Evolutionary conservation across 2,329 filamentous ascomycete species (phyloP).

Genomic region (Leptographium lundbergii): DNA sequence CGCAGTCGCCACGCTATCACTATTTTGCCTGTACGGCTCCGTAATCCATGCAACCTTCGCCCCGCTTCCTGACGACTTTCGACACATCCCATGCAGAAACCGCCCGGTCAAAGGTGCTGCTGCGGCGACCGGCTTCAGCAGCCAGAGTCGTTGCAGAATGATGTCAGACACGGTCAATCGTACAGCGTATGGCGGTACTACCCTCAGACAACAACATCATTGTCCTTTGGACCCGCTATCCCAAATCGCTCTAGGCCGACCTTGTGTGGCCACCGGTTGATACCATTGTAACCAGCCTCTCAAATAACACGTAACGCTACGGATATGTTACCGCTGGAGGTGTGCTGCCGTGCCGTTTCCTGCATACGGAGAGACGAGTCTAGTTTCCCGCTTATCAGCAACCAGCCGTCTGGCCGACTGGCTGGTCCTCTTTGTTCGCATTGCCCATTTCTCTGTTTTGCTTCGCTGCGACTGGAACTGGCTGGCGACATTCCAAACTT

Average conservation of each 20-base stretch:
- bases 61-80: background rate
- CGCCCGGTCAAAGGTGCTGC: background rate
- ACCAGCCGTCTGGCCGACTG: too few species aligned
- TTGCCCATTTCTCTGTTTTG: too few species aligned
- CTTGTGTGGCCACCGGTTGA: background rate
- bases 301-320: background rate
- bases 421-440: too few species aligned
- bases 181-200: background rate
- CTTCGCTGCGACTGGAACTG: too few species aligned
- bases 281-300: background rate
- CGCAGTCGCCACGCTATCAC: background rate
- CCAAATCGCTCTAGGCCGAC: background rate
- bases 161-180: background rate
- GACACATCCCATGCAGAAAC: background rate
- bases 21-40: background rate
- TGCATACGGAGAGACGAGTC: too few species aligned
- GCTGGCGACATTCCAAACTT: too few species aligned
- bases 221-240: background rate
- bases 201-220: background rate
- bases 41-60: background rate
- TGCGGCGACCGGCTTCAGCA: background rate
- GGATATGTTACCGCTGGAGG: too few species aligned
- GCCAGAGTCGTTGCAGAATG: background rate
- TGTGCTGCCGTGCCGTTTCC: too few species aligned
- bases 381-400: too few species aligned